Base-by-base conservation (phyloP, 164 flowering plant species). In the Warburgia ugandensis region DNA sequence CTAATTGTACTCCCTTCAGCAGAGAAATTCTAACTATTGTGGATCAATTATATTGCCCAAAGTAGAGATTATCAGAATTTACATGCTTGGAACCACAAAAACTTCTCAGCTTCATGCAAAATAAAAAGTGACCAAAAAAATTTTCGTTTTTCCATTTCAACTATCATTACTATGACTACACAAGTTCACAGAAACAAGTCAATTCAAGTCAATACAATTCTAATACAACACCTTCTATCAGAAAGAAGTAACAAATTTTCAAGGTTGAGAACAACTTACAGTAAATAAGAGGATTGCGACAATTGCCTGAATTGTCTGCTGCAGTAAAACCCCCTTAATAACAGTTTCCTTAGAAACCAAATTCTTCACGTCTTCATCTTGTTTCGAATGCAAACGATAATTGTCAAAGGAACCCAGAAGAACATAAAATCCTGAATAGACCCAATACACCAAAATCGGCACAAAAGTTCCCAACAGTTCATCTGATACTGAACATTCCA, bases 311-410 rank as follows among this genome's bases (percentile, higher is more conserved):
- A 92, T 32, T 1, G 59, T 26, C 65, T 92, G 98, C 45, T 87
- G 98, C 5, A 85, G 77, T 66, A 92, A 74, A 67, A 92, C 98
- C 11, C 91, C 95, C 64, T 76, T 87, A 25, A 87, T 77, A 17
- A 87, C 98, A 19, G 78, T 61, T 1, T 58, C 53, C 48, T 85
- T 88, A 0, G 94, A 67, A 21, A 85, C 95, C 76, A 87, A 66
- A 64, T 92, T 92, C 76, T 88, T 92, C 48, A 75, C 73, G 43
- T 83, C 91, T 52, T 92, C 96, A 28, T 92, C 98, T 46, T 69
- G 71, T 69, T 60, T 79, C 0, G 91, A 67, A 47, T 88, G 98
- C 75, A 91, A 57, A 28, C 96, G 69, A 48, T 85, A 87, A 20
- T 74, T 69, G 21, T 91, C 90, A 13, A 79, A 60, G 3, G 68